These are phyloP conservation scores for Ophiostoma piceae DNA, from an alignment of 2,329 filamentous ascomycete genomes.

Conservation along the genomic window DNA sequence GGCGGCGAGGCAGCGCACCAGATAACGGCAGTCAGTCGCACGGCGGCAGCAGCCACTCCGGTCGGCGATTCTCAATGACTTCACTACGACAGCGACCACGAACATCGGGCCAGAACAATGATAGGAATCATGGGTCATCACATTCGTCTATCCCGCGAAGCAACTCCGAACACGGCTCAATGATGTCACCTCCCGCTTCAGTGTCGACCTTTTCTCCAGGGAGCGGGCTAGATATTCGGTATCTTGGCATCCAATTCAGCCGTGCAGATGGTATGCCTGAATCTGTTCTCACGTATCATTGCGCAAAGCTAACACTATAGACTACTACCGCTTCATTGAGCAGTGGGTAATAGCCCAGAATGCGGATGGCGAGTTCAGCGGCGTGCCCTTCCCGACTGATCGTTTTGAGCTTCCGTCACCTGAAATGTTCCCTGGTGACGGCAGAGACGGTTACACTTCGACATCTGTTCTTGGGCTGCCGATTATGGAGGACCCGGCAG, in stretches of 20 bases:
- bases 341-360: conserved; percentile 44
- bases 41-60: conserved; percentile 10
- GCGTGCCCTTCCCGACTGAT: conserved; percentile 43
- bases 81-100: conserved; percentile 40
- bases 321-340: conserved; percentile 44
- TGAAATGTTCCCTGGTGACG: conserved; percentile 37
- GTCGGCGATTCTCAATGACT: conserved; percentile 41
- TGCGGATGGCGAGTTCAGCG: conserved; percentile 44
- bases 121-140: background rate
- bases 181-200: conserved; percentile 18
- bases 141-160: conserved; percentile 22
- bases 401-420: conserved; percentile 46
- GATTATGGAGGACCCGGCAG: conserved; percentile 32
- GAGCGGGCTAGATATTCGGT: conserved; percentile 40
- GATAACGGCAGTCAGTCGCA: conserved; percentile 32
- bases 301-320: conserved; percentile 29
- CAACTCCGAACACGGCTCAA: conserved; percentile 23
- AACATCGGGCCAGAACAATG: conserved; percentile 12
- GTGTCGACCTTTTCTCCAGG: conserved; percentile 27
- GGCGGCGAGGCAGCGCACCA: conserved; percentile 40
- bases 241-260: conserved; percentile 48
- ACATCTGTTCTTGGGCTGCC: conserved; percentile 29
- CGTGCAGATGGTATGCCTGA: conserved; percentile 40
- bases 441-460: conserved; percentile 26
- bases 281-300: background rate